A percentile compares a stretch with the other conserved stretches of the same genome.
Conservation (phyloP, 2,329 filamentous ascomycete species). For the Colletotrichum kahawae region DNA sequence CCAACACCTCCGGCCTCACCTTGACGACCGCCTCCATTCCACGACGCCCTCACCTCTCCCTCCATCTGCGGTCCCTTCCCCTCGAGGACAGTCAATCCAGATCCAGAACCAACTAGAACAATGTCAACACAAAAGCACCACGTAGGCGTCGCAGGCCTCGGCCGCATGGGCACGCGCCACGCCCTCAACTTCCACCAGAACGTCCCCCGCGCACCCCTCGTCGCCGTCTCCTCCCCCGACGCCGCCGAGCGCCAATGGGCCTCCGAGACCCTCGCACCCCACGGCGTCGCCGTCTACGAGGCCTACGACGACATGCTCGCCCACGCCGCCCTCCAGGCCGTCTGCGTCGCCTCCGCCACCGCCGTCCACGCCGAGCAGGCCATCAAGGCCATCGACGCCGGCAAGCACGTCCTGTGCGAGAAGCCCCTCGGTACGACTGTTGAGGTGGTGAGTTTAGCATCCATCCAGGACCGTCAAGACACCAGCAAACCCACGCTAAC, state of each 20-base stretch:
- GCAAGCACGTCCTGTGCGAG: constrained; percentile 64
- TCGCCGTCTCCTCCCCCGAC: constrained; percentile 54
- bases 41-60: neutral
- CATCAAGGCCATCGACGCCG: constrained; percentile 58
- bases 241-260: constrained; percentile 49
- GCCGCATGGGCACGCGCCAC: constrained; percentile 59
- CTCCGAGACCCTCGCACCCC: constrained; percentile 44
- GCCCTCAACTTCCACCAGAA: constrained; percentile 51
- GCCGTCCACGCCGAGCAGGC: constrained; percentile 63
- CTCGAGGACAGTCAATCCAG: neutral
- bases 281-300: constrained; percentile 48
- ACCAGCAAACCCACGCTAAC: neutral
- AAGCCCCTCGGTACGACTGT: constrained; percentile 64
- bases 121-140: constrained; percentile 37
- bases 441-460: constrained; percentile 63
- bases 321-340: constrained; percentile 40
- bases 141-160: constrained; percentile 53
- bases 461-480: no score
- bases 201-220: constrained; percentile 51
- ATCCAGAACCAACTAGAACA: neutral
- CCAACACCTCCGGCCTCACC: neutral
- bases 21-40: neutral
- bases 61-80: neutral
- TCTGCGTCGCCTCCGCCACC: constrained; percentile 46
- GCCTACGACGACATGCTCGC: constrained; percentile 52